Base-by-base conservation (phyloP, 2,329 filamentous ascomycete species). In the Chaetomiaceae sp. region DNA sequence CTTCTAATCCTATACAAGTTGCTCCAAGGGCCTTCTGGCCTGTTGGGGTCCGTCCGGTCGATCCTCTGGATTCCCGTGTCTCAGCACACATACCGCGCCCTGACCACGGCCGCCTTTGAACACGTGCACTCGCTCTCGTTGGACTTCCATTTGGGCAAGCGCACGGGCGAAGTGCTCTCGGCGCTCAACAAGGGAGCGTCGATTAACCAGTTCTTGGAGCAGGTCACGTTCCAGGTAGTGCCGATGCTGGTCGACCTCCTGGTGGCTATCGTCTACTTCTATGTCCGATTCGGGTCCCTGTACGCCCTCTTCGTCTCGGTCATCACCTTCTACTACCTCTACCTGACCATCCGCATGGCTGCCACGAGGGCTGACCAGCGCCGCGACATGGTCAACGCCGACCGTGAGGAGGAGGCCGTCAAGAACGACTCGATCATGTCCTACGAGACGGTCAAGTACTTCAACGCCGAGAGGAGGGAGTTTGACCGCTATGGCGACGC, bases 351-450 rank as follows among this genome's bases (percentile, higher is more conserved):
- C 62, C 89, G 91, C 59, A 90, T 99, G 86, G 92, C 94, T 14
- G 87, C 92, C 57, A 96, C 90, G 75, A 82, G 94, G 62, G 89
- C 91, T 6, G 89, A 95, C 64, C 89, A 96, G 64, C 84, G 94
- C 63, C 82, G 94, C 56, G 83, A 92, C 65, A 96, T 96, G 87
- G 92, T 92, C 46, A 97, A 96, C 67, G 89, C 90, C 13, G 90
- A 94, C 61, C 82, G 94, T 58, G 90, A 96, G 71, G 90, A 96
- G 71, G 92, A 96, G 70, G 94, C 94, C 6, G 90, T 97, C 62
- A 97, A 97, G 72, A 97, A 96, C 67, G 94, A 99, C 69, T 97
- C 94, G 0, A 94, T 99, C 75, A 90, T 94, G 57, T 95, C 90
- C n/a, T 99, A 97, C 69, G 94, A 99, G 73, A 92, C 88, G 2